Conservation (phyloP, 371 early-diverging fungal species). For the Thermomucor indicae-seudaticae region DNA sequence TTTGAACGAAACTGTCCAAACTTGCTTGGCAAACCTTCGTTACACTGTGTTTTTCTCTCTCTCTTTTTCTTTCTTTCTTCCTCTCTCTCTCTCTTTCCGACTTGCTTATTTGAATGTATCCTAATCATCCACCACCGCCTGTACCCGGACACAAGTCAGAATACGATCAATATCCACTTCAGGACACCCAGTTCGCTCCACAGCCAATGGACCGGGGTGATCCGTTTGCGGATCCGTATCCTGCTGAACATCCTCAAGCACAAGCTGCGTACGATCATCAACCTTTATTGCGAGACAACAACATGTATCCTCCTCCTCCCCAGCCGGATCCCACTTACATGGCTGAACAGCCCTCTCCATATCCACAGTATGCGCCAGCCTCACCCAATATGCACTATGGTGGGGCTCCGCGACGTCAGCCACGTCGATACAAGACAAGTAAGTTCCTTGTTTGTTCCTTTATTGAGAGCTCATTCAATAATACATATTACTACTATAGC, state of each 20-base stretch:
- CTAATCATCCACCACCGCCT: constrained; percentile 9
- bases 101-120: constrained; percentile 2
- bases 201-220: constrained; percentile 29
- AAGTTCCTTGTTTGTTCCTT: too few species aligned
- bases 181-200: constrained; percentile 34
- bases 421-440: constrained; percentile 59
- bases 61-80: neutral
- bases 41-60: constrained; percentile 1
- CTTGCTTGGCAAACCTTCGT: too few species aligned
- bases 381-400: constrained; percentile 46
- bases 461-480: too few species aligned
- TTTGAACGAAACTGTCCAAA: too few species aligned
- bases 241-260: constrained; percentile 8
- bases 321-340: constrained; percentile 6
- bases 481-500: too few species aligned
- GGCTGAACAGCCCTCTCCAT: constrained; percentile 2
- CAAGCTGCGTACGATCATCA: constrained; percentile 18
- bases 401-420: constrained; percentile 49
- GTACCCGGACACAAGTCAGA: constrained; percentile 19
- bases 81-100: neutral
- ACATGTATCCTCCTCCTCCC: too few species aligned
- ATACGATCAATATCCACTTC: constrained; percentile 39
- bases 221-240: constrained; percentile 41
- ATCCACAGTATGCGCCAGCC: constrained; percentile 6
- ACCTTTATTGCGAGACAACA: constrained; percentile 24